Conservation (phyloP, 2,329 filamentous ascomycete species). For the Cladophialophora chaetospira region DNA sequence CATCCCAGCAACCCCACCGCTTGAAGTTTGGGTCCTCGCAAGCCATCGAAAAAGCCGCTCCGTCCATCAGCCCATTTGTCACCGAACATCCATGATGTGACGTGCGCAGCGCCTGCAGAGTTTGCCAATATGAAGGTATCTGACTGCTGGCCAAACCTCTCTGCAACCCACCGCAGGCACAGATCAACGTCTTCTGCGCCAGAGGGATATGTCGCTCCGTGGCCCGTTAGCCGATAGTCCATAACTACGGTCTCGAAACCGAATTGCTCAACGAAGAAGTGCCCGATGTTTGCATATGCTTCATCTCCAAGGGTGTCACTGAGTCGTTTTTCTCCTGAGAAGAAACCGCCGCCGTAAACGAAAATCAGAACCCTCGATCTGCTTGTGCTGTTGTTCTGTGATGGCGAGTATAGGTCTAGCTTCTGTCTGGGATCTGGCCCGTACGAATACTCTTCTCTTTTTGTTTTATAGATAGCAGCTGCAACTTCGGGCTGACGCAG, state of each 20-base stretch:
- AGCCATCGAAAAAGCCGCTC: background rate
- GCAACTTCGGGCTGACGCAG: background rate
- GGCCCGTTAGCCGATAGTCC: slow-evolving; percentile 44
- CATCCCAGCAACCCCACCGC: background rate
- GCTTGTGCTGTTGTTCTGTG: slow-evolving; percentile 26
- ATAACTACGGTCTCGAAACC: slow-evolving; percentile 42
- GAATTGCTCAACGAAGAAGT: slow-evolving; percentile 41
- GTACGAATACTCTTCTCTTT: slow-evolving; percentile 32
- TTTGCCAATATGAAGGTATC: background rate
- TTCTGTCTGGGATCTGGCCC: slow-evolving; percentile 41
- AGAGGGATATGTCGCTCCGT: slow-evolving; percentile 44
- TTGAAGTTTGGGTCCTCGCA: background rate
- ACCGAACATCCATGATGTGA: background rate
- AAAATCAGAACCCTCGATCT: slow-evolving; percentile 40
- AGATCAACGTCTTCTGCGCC: slow-evolving; percentile 45
- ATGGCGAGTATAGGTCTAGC: slow-evolving; percentile 42
- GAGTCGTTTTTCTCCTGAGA: slow-evolving; percentile 38
- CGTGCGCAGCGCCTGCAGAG: background rate
- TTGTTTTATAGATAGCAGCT: background rate
- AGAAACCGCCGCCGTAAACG: slow-evolving; percentile 46
- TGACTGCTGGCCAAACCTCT: background rate
- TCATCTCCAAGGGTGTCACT: slow-evolving; percentile 34
- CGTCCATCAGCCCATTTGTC: background rate
- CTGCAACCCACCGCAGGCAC: slow-evolving; percentile 41
- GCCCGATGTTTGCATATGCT: slow-evolving; percentile 41